Evolutionary conservation across 2,329 filamentous ascomycete genomes (phyloP).

Genomic region (Ophiostoma novo-ulmi): DNA sequence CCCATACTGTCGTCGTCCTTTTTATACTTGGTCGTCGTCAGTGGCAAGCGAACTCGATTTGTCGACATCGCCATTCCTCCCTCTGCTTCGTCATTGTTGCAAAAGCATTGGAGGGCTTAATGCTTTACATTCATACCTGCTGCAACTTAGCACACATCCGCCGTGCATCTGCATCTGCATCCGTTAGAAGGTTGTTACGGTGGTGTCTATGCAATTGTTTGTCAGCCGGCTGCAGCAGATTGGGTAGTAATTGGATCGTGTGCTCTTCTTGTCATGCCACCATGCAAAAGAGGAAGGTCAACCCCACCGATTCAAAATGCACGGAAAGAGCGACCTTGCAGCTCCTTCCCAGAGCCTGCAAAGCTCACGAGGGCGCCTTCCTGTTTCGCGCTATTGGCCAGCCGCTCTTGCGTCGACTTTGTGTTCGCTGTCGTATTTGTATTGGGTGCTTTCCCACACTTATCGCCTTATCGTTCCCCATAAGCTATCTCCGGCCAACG

Average conservation of each 20-base stretch:
- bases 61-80: neutral
- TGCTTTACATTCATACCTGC: no score
- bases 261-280: neutral
- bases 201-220: neutral
- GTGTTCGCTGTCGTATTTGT: constrained; percentile 14
- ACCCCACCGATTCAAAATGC: neutral
- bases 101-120: neutral
- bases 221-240: neutral
- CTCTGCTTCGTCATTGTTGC: neutral
- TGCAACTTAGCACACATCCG: neutral
- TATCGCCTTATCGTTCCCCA: constrained; percentile 11
- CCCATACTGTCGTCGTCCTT: neutral
- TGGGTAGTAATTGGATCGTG: neutral
- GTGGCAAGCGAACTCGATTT: neutral
- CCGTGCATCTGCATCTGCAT: no score
- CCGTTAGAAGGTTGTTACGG: neutral
- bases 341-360: neutral
- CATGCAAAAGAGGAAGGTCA: constrained; percentile 6
- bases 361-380: constrained; percentile 16
- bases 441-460: constrained; percentile 10
- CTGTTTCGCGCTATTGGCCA: constrained; percentile 18
- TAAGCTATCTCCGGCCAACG: constrained; percentile 15
- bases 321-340: neutral
- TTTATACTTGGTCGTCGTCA: neutral
- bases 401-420: constrained; percentile 19